Evolutionary conservation across 2,329 filamentous ascomycete genomes (phyloP).

Genomic region (Pseudogymnoascus destructans): DNA sequence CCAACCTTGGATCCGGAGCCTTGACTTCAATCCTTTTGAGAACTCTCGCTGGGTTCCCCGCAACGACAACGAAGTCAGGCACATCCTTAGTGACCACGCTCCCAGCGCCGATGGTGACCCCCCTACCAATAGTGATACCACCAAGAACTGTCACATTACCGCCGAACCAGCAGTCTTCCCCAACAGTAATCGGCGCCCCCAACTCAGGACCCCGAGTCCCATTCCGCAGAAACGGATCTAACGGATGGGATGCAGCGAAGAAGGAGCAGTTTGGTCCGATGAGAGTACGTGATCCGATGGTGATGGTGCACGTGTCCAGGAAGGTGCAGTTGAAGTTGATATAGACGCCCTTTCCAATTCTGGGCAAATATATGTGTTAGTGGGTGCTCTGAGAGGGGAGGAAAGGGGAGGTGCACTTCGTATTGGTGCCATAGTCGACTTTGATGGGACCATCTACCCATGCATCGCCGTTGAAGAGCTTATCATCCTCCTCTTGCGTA

Average conservation of each 20-base stretch:
- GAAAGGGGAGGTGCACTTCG: slow-evolving; percentile 33
- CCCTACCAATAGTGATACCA: slow-evolving; percentile 65
- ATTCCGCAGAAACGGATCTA: slow-evolving; percentile 61
- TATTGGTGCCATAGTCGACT: slow-evolving; percentile 67
- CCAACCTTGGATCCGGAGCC: slow-evolving; percentile 19
- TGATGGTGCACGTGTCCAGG: slow-evolving; percentile 63
- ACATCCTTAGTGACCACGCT: slow-evolving; percentile 73
- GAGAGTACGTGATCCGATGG: slow-evolving; percentile 63
- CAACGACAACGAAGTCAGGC: slow-evolving; percentile 48
- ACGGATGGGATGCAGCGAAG: slow-evolving; percentile 62
- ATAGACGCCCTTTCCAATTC: slow-evolving; percentile 56
- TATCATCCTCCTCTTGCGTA: slow-evolving; percentile 50
- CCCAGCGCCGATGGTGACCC: slow-evolving; percentile 62
- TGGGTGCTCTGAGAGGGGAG: slow-evolving; percentile 9
- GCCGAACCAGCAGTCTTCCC: slow-evolving; percentile 71
- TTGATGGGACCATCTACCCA: slow-evolving; percentile 58
- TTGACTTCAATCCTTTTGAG: slow-evolving; percentile 32
- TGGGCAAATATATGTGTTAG: slow-evolving; percentile 17
- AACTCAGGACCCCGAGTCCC: slow-evolving; percentile 62
- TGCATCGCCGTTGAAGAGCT: slow-evolving; percentile 48
- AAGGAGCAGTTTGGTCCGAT: slow-evolving; percentile 68
- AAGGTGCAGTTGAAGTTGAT: slow-evolving; percentile 66
- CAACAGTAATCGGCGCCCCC: slow-evolving; percentile 61
- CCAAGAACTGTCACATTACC: slow-evolving; percentile 59
- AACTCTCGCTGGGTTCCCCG: slow-evolving; percentile 53